Percentiles rank a stretch among this genome's conserved stretches.
phyloP scores from a whole-genome alignment of 441 rosid genomes.

The Rhodomyrtus psidioides region DNA sequence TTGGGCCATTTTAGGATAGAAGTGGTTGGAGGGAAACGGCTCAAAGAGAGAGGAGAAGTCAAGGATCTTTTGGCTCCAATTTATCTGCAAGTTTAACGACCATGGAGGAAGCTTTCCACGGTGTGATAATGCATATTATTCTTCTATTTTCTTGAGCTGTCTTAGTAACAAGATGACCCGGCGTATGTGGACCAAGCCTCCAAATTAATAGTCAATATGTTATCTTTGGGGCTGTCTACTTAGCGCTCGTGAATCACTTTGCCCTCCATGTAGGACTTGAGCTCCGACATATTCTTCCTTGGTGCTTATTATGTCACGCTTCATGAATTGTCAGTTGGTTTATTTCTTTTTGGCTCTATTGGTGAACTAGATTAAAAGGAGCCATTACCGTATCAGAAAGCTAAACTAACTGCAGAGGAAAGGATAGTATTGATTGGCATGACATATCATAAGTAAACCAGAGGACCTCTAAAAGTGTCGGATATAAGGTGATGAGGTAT shows the following conservation, averaged over 20 bases:
- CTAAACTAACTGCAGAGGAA: too few relatives aligned
- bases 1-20: neutral
- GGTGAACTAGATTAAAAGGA: neutral
- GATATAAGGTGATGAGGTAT: neutral
- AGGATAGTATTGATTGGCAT: neutral
- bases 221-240: neutral
- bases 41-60: neutral
- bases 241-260: neutral
- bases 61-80: neutral
- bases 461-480: neutral
- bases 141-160: too few relatives aligned
- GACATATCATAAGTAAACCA: neutral
- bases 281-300: neutral
- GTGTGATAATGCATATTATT: too few relatives aligned
- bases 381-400: neutral
- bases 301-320: neutral
- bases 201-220: neutral
- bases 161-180: too few relatives aligned
- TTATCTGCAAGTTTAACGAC: too few relatives aligned
- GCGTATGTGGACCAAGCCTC: neutral
- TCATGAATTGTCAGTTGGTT: neutral
- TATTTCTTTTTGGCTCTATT: neutral
- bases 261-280: neutral
- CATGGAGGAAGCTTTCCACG: too few relatives aligned
- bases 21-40: neutral